A percentile compares a stretch with the other conserved stretches of the same genome.
Evolutionary conservation across 1,284 basidiomycete species (phyloP).

Genomic region (Porogramme epimiltina): DNA sequence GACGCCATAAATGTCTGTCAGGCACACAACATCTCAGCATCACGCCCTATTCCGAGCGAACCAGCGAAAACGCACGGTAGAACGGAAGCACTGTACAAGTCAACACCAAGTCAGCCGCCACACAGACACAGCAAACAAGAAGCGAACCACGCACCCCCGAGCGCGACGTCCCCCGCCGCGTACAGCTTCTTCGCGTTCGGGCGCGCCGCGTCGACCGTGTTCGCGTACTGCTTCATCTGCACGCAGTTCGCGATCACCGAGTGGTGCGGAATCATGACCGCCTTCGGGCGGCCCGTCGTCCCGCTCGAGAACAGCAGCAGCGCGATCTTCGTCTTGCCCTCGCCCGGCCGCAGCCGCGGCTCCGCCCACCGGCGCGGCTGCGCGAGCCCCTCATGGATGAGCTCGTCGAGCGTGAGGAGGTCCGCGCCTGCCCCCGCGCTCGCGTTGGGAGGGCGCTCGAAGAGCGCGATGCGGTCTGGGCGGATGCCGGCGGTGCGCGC

Average conservation of each 20-base stretch:
- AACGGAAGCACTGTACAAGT: slow-evolving; percentile 34
- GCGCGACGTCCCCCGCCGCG: slow-evolving; percentile 55
- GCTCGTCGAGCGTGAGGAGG: slow-evolving; percentile 47
- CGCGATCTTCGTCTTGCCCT: slow-evolving; percentile 69
- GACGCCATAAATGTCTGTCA: slow-evolving; percentile 75
- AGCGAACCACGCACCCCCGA: slow-evolving; percentile 31
- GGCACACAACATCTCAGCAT: not conserved
- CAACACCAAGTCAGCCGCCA: not conserved
- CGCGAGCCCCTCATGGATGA: slow-evolving; percentile 57
- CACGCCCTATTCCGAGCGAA: not conserved
- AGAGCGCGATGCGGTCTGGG: slow-evolving; percentile 53
- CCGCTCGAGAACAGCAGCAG: slow-evolving; percentile 81
- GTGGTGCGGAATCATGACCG: slow-evolving; percentile 34
- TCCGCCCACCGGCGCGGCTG: slow-evolving; percentile 47
- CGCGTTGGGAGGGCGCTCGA: slow-evolving; percentile 39
- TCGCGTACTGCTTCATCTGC: slow-evolving; percentile 54
- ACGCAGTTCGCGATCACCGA: slow-evolving; percentile 68
- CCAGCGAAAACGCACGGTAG: slow-evolving; percentile 30
- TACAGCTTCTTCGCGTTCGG: slow-evolving; percentile 36
- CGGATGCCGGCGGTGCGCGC: slow-evolving; percentile 55
- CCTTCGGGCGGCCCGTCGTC: slow-evolving; percentile 82
- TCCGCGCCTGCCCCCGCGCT: slow-evolving; percentile 4
- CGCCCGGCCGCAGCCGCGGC: slow-evolving; percentile 55
- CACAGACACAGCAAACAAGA: too few relatives aligned
- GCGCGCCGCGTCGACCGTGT: slow-evolving; percentile 24